Evolutionary conservation across 148 eudicot genomes (phyloP), one percentile per base, ranked within the genome.

Genomic region (Camellia sinensis): DNA sequence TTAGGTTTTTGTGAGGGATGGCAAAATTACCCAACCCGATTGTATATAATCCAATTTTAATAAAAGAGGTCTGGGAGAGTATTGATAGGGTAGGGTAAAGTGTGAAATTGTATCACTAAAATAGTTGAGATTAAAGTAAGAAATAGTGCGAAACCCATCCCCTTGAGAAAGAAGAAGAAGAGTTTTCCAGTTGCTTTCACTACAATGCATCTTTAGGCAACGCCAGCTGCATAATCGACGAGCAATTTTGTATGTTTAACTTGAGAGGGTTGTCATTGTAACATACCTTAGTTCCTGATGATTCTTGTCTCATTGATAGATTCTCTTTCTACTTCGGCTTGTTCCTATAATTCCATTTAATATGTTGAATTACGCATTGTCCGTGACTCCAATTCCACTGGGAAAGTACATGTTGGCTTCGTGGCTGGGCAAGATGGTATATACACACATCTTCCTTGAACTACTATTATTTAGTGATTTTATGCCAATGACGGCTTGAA

Each of bases 391-490:
- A 56, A 91, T 94, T 73, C 88, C 97, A 14, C 50, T 91, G 50
- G 85, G 90, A 84, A 89, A 92, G 80, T 94, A 94, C 81, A 79
- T 88, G 83, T 87, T 94, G 82, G 97, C 97, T 79, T 89, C 98
- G 53, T 94, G 98, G 98, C 48, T 94, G 81, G 98, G 98, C 77
- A 94, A 92, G 98, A 86, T 92, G 98, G 98, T 94, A 94, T 61
- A 29, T 29, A 29, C 14, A 45, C 68, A 22, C 78, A 77, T 67
- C 3, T 68, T 74, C 63, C 66, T 75, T 18, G 71, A 45, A 65
- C 46, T 62, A 80, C 59, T 17, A 19, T 53, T 72, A 21, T 72
- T 73, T 56, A 52, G 5, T 53, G 43, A 60, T 8, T 83, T 63
- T 67, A 67, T 54, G 59, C 7, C n/a, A 62, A 37, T 67, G 43